Evolutionary conservation across 805 yeast genomes (phyloP).

Genomic region (Wickerhamomyces chambardii): DNA sequence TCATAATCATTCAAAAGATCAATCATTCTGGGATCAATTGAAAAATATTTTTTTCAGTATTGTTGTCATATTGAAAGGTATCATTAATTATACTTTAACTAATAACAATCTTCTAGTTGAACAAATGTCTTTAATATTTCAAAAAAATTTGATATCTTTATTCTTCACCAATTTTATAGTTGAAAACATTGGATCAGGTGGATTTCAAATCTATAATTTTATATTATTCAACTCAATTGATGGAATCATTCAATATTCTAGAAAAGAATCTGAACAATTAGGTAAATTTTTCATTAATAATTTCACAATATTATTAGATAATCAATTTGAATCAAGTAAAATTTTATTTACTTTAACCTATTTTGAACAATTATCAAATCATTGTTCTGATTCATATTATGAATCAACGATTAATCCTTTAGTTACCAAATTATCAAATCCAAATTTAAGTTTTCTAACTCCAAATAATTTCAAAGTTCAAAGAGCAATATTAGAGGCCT

Average conservation of each 20-base stretch:
- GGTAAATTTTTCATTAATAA: constrained; percentile 18
- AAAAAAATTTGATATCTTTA: constrained; percentile 28
- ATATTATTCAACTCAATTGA: constrained; percentile 43
- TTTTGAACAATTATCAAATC: constrained; percentile 20
- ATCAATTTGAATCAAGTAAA: constrained; percentile 19
- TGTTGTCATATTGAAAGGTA: constrained; percentile 42
- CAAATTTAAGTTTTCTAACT: neutral
- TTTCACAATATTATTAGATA: constrained; percentile 7
- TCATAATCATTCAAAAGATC: neutral
- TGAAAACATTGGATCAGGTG: constrained; percentile 51
- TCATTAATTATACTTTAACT: constrained; percentile 28
- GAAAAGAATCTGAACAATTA: constrained; percentile 17
- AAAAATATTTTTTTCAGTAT: constrained; percentile 37
- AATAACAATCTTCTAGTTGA: constrained; percentile 9
- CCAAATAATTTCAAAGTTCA: neutral
- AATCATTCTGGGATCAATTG: constrained; percentile 24
- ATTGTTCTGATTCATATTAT: constrained; percentile 24
- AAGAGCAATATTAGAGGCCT: constrained; percentile 41
- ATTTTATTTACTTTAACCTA: constrained; percentile 19
- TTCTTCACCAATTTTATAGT: constrained; percentile 38
- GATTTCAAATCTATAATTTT: constrained; percentile 55
- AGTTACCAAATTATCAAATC: constrained; percentile 12
- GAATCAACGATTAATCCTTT: constrained; percentile 24
- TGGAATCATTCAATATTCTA: constrained; percentile 21
- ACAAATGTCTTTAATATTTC: constrained; percentile 13